These are phyloP conservation scores for Paramecium sexaurelia DNA, from an alignment of 73 alveolate species.

Conservation along the genomic window DNA sequence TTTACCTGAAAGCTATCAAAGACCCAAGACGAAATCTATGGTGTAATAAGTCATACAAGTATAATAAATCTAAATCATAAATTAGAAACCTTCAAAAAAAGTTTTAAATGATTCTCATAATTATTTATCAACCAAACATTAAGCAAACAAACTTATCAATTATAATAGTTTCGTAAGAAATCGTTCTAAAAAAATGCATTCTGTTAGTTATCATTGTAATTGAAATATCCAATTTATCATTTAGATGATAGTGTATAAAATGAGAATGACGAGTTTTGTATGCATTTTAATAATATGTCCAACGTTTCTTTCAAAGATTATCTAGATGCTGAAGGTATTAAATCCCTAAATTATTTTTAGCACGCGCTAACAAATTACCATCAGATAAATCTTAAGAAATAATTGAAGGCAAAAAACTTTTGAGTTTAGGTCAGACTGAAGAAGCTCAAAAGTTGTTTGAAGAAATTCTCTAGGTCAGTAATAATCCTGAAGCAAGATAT, in stretches of 20 bases:
- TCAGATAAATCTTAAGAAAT: conserved; percentile 27
- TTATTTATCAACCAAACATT: background rate
- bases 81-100: conserved; percentile 14
- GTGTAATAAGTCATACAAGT: background rate
- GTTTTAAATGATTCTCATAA: background rate
- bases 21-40: conserved; percentile 41
- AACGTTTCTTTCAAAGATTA: background rate
- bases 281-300: background rate
- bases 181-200: conserved; percentile 30
- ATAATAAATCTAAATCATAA: background rate
- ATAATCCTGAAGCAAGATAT: conserved; percentile 58
- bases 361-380: background rate
- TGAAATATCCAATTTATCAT: background rate
- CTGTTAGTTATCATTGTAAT: conserved; percentile 45
- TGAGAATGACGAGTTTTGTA: conserved; percentile 17
- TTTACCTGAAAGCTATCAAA: background rate
- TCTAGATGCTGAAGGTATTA: background rate
- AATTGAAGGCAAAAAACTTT: conserved; percentile 13
- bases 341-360: background rate
- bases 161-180: background rate
- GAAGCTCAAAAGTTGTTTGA: conserved; percentile 37
- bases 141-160: background rate
- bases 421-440: conserved; percentile 19
- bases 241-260: conserved; percentile 20
- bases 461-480: background rate